Conservation (phyloP, 768 basidiomycete species). For the Tremella mesenterica region DNA sequence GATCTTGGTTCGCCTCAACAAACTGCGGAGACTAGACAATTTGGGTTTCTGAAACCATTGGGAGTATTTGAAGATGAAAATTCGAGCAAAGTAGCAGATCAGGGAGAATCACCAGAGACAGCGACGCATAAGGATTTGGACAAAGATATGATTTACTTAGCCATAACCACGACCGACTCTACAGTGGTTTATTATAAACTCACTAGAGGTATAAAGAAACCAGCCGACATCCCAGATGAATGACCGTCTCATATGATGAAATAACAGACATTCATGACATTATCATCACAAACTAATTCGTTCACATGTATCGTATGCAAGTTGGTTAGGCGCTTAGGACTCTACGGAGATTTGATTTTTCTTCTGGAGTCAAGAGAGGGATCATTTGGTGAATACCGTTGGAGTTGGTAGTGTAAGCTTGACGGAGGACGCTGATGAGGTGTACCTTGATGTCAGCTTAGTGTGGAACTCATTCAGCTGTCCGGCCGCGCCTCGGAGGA, state of each 20-base stretch:
- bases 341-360: conserved; percentile 39
- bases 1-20: too few species aligned
- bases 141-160: conserved; percentile 36
- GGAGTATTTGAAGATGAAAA: neutral
- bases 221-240: conserved; percentile 43
- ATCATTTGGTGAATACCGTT: conserved; percentile 40
- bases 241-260: conserved; percentile 3
- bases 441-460: conserved; percentile 29
- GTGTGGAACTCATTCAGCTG: neutral
- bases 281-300: too few species aligned
- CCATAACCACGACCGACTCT: conserved; percentile 37
- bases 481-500: too few species aligned
- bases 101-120: neutral
- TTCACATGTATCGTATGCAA: too few species aligned
- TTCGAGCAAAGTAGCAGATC: neutral
- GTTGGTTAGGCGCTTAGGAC: conserved; percentile 25
- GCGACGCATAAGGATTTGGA: conserved; percentile 17
- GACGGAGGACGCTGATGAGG: conserved; percentile 35
- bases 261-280: too few species aligned
- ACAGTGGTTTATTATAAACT: conserved; percentile 43
- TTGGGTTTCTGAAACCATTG: too few species aligned
- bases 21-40: too few species aligned
- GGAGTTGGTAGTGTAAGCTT: conserved; percentile 39
- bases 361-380: conserved; percentile 28
- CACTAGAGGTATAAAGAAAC: conserved; percentile 43